phyloP scores from a whole-genome alignment of 129 eudicot species.

The Artemisia annua region DNA sequence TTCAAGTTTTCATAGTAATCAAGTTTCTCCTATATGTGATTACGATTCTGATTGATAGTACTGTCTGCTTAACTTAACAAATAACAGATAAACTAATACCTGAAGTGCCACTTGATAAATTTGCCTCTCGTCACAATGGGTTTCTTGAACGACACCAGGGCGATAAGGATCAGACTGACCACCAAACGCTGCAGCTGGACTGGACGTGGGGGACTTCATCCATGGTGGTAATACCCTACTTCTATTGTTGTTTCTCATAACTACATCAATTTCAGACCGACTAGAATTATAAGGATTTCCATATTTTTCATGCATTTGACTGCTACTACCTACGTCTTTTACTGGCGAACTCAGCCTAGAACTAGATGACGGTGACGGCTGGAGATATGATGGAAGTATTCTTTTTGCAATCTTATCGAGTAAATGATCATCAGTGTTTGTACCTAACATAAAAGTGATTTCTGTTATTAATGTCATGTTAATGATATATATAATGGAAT shows the following conservation, averaged over 20 bases:
- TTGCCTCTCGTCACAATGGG: conserved; percentile 56
- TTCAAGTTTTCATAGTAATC: too few relatives aligned
- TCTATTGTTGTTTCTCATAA: conserved; percentile 38
- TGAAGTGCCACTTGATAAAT: conserved; percentile 78
- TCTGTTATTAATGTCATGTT: too few relatives aligned
- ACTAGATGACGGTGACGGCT: conserved; percentile 32
- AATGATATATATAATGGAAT: too few relatives aligned
- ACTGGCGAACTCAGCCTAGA: conserved; percentile 30
- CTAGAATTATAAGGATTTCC: too few relatives aligned
- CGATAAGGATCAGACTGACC: conserved; percentile 42
- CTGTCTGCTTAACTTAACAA: too few relatives aligned
- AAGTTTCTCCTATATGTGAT: too few relatives aligned
- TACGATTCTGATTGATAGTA: too few relatives aligned
- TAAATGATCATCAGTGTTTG: conserved; percentile 13
- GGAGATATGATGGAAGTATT: conserved; percentile 53
- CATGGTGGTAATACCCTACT: conserved; percentile 46
- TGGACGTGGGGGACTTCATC: conserved; percentile 26
- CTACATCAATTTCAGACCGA: conserved; percentile 17
- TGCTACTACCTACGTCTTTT: conserved; percentile 33
- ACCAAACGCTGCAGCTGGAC: conserved; percentile 35
- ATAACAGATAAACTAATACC: conserved; percentile 37
- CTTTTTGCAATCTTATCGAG: conserved; percentile 42
- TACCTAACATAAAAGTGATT: conserved; percentile 26
- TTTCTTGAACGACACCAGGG: conserved; percentile 52
- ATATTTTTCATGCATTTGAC: conserved; percentile 34